Conservation (phyloP, 2,329 filamentous ascomycete species). For the Helotiales sp. region DNA sequence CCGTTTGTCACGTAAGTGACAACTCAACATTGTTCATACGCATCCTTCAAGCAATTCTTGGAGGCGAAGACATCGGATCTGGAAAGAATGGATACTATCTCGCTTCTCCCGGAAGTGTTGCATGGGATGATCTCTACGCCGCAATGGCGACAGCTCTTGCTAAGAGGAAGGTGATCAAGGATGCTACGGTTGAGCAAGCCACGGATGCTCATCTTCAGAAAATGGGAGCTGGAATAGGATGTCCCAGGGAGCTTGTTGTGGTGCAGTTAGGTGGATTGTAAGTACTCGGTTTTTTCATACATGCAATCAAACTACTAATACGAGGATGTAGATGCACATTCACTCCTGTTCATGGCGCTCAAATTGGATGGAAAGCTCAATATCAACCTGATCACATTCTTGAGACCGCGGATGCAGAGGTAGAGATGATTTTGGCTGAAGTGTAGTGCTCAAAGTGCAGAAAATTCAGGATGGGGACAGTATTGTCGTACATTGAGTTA, state of each 20-base stretch:
- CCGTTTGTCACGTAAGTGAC: neutral
- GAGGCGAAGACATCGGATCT: neutral
- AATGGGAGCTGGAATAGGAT: neutral
- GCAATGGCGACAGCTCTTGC: neutral
- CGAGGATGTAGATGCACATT: neutral
- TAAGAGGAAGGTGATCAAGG: neutral
- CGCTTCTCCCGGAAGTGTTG: neutral
- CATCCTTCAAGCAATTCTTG: neutral
- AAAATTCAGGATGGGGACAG: too few relatives aligned
- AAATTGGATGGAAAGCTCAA: neutral
- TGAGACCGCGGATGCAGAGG: neutral
- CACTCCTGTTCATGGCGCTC: neutral
- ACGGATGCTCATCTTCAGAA: neutral
- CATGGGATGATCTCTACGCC: neutral
- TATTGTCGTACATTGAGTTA: too few relatives aligned
- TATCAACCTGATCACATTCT: neutral
- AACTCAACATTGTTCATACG: neutral
- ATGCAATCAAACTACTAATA: too few relatives aligned
- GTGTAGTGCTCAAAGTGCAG: too few relatives aligned
- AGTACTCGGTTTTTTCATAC: too few relatives aligned
- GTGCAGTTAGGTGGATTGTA: slow-evolving; percentile 3
- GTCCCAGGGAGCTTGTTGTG: neutral
- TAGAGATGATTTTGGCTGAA: slow-evolving; percentile 3
- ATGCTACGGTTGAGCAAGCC: neutral
- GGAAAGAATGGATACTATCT: neutral